Evolutionary conservation across 305 asterid species (phyloP), one percentile per base, ranked within the genome.

Genomic region (Fraxinus platypoda): DNA sequence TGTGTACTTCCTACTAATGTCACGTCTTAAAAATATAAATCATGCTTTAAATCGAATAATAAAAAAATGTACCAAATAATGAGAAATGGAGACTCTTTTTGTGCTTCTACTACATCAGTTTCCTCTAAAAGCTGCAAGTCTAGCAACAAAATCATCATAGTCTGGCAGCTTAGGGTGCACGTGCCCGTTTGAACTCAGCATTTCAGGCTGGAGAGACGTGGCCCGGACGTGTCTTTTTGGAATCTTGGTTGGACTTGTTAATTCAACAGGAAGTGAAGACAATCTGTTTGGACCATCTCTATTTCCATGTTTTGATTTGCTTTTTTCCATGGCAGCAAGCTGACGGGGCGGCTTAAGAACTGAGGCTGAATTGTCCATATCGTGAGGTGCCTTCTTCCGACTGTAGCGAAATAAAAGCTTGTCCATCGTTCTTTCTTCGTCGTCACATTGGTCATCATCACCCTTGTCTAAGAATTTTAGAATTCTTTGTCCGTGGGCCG

Each of bases 151-250:
- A 77, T 94, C 97, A 46, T 94, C 98, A 7, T 94, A 95, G 21
- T 95, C 97, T 2, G 95, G 97, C 78, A 92, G 75, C 85, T 90
- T 93, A 19, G 97, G 97, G 85, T 95, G 98, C 86, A 89, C 91
- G 54, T 90, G 95, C 19, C 84, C 87, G 3, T 84, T 83, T 25
- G 80, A 75, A 30, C 86, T 84, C 72, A 84, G 57, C 75, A 81
- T 19, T 11, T 87, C 94, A 0, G 93, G 90, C 54, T 92, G 89
- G 62, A 83, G 85, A 7, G 97, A 92, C 72, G 90, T 30, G 3
- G 95, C 81, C 19, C 98, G 87, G 15, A 80, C 49, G 23, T 88
- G 95, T 25, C 79, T 86, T 82, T 84, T 87, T 4, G 83, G 78
- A 23, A 68, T 64, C 78, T 87, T 92, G 2, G 75, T 15, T 17